Conservation (phyloP, 768 basidiomycete species). For the Lactifluus piperatus region DNA sequence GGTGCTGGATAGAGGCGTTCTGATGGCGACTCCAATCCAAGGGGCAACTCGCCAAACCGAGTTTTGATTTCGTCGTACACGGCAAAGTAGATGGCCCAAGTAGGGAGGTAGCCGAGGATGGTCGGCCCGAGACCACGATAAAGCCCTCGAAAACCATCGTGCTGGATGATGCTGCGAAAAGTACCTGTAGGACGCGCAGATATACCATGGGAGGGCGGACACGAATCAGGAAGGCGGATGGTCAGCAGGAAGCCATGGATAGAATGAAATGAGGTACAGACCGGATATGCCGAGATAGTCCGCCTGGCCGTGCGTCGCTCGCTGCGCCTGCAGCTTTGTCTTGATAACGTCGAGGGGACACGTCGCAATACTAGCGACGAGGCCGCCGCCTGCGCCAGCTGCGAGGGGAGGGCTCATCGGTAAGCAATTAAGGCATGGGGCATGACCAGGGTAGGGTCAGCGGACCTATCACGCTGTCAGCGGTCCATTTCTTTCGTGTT, state of each 20-base stretch:
- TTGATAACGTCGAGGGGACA: slow-evolving; percentile 98
- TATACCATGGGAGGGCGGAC: not conserved
- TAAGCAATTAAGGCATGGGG: not conserved
- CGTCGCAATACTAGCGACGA: slow-evolving; percentile 87
- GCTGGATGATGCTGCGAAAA: slow-evolving; percentile 43
- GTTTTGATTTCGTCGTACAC: slow-evolving; percentile 96
- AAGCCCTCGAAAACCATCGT: slow-evolving; percentile 77
- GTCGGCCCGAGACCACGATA: slow-evolving; percentile 98
- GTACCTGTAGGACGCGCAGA: slow-evolving; percentile 21
- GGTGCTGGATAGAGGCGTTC: slow-evolving; percentile 71
- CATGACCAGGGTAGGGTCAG: slow-evolving; percentile 15
- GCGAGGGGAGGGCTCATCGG: not conserved
- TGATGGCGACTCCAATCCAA: slow-evolving; percentile 28
- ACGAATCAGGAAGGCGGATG: slow-evolving; percentile 13
- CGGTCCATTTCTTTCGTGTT: slow-evolving; percentile 53
- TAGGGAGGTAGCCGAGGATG: slow-evolving; percentile 92
- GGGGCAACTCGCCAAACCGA: slow-evolving; percentile 59
- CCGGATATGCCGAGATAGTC: slow-evolving; percentile 40
- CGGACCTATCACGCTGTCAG: slow-evolving; percentile 78
- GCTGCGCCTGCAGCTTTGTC: slow-evolving; percentile 95
- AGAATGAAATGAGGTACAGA: slow-evolving; percentile 12
- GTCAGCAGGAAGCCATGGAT: not conserved
- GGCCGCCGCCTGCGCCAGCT: slow-evolving; percentile 94
- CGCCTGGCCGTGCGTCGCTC: slow-evolving; percentile 52
- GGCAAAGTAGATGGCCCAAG: slow-evolving; percentile 98